These are phyloP conservation scores for Sugiyamaella mastotermitis DNA, from an alignment of 805 yeast species.

Conservation along the genomic window DNA sequence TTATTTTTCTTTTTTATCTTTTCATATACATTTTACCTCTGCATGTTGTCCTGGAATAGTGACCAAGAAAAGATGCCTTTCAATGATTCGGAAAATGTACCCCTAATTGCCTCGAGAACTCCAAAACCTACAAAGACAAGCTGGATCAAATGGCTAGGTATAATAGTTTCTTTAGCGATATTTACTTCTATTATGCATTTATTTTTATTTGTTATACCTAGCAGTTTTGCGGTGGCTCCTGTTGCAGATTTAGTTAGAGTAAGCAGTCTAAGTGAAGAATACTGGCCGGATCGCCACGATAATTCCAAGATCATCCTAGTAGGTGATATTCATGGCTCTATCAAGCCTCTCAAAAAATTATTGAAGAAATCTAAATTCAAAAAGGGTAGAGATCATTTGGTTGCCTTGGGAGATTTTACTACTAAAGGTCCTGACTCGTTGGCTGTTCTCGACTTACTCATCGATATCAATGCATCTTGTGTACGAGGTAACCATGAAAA, in stretches of 20 bases:
- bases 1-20: no score
- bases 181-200: slow-evolving; percentile 10
- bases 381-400: slow-evolving; percentile 44
- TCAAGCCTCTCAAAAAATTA: slow-evolving; percentile 46
- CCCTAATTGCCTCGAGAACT: no score
- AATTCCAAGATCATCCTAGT: slow-evolving; percentile 51
- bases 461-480: slow-evolving; percentile 57
- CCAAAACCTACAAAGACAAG: no score
- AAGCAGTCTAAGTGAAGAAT: slow-evolving; percentile 7
- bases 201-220: slow-evolving; percentile 16
- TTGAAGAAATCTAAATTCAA: slow-evolving; percentile 43
- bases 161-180: no score
- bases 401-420: slow-evolving; percentile 79
- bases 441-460: slow-evolving; percentile 60
- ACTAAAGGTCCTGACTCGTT: slow-evolving; percentile 77
- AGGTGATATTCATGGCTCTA: slow-evolving; percentile 88
- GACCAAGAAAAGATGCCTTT: no score
- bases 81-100: no score
- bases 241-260: slow-evolving; percentile 20
- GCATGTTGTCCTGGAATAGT: no score
- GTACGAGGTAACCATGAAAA: slow-evolving; percentile 88
- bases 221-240: slow-evolving; percentile 7
- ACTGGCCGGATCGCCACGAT: slow-evolving; percentile 11
- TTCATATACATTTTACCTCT: no score
- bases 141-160: no score